These are phyloP conservation scores for Lachancea meyersii DNA, from an alignment of 805 yeast genomes.

Conservation along the genomic window DNA sequence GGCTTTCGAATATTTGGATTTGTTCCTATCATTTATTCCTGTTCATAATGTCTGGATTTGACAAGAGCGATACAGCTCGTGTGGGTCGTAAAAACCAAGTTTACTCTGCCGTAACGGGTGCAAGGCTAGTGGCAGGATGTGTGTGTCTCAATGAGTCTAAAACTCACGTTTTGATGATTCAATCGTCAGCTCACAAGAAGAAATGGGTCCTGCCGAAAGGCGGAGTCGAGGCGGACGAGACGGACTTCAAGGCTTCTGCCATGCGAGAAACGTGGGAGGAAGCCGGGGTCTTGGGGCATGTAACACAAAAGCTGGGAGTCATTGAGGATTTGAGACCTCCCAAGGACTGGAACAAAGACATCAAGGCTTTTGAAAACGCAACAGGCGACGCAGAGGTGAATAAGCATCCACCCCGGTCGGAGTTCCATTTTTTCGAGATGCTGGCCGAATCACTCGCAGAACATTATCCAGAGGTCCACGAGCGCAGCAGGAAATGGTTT, in stretches of 20 bases:
- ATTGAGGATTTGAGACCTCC: slow-evolving; percentile 57
- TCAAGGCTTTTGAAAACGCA: slow-evolving; percentile 17
- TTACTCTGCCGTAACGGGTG: slow-evolving; percentile 55
- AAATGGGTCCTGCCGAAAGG: slow-evolving; percentile 94
- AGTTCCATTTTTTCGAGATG: slow-evolving; percentile 85
- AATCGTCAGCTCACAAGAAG: slow-evolving; percentile 61
- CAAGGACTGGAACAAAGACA: slow-evolving; percentile 37
- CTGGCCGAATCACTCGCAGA: slow-evolving; percentile 46
- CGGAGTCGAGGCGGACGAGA: slow-evolving; percentile 84
- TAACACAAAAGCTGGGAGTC: slow-evolving; percentile 51
- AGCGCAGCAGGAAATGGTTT: slow-evolving; percentile 71
- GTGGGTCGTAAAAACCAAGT: slow-evolving; percentile 56
- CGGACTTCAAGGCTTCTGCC: slow-evolving; percentile 46
- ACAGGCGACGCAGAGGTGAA: slow-evolving; percentile 24
- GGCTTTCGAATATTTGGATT: too few species aligned
- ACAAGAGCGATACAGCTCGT: slow-evolving; percentile 36
- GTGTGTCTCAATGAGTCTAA: slow-evolving; percentile 56
- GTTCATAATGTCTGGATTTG: slow-evolving; percentile 17
- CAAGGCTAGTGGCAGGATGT: slow-evolving; percentile 91
- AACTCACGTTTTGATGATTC: slow-evolving; percentile 66
- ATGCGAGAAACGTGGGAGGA: slow-evolving; percentile 96
- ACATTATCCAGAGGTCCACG: slow-evolving; percentile 68
- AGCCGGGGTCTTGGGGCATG: slow-evolving; percentile 76
- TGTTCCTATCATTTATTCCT: too few species aligned
- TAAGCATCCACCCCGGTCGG: slow-evolving; percentile 62